Evolutionary conservation across 2,329 filamentous ascomycete species (phyloP), one percentile per base, ranked within the genome.

Genomic region (Aspergillus sclerotialis): DNA sequence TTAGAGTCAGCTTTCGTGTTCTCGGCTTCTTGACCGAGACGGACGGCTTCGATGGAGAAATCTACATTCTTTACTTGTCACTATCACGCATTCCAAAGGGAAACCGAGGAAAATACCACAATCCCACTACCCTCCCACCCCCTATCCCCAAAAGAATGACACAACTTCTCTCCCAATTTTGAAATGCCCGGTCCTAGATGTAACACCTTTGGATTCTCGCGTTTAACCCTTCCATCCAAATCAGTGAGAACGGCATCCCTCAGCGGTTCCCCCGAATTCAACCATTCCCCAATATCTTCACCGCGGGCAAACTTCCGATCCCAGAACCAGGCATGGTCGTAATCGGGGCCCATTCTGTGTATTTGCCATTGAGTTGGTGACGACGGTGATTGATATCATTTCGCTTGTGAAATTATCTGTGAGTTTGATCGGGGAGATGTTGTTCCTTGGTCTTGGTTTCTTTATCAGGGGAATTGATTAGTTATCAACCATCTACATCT

Each of bases 31-130:
- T 39, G 46, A 2, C 58, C 58, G 1, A 55, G 39, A 13, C 58
- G 57, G n/a, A 61, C 55, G 17, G 58, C 58, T 46, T 61, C 56
- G 25, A 45, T 33, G 32, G 58, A 61, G 18, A 61, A 61, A 33
- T 61, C 58, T 21, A 52, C 56, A 19, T 61, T 61, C 57, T 61
- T 28, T 19, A 4, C 7, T 24, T 10, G 24, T 17, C 26, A 18
- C n/a, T 7, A 8, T 11, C n/a, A 12, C 5, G 14, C 6, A n/a
- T 13, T 9, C 18, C 23, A 12, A 14, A 31, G 15, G 14, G 28
- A 17, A 16, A 21, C 16, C 5, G 9, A 12, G 15, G 30, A 7
- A 45, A 55, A 33, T 33, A 61, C 58, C 25, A 61, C 48, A 18
- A 61, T 60, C 11, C 49, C 46, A 42, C 45, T 49, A 1, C 49